Evolutionary conservation across 768 basidiomycete species (phyloP).

Genomic region (Ramaria sp.): DNA sequence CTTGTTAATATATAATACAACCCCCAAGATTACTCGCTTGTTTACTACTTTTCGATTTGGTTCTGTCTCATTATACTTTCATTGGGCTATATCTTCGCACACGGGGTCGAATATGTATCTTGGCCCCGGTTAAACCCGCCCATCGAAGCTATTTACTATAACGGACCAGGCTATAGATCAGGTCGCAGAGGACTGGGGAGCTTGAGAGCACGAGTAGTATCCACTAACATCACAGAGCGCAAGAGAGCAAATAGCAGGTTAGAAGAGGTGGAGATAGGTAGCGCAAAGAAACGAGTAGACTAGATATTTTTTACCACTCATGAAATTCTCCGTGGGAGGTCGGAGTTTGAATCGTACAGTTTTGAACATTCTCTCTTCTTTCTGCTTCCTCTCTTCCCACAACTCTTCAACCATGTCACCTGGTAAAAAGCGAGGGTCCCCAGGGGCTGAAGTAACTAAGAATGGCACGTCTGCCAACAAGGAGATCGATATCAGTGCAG

Average conservation of each 20-base stretch:
- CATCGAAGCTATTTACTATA: conserved; percentile 60
- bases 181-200: conserved; percentile 52
- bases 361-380: no score
- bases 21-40: conserved; percentile 66
- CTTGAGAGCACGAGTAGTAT: conserved; percentile 15
- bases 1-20: neutral
- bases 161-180: conserved; percentile 80
- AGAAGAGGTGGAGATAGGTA: conserved; percentile 76
- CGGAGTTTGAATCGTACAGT: neutral
- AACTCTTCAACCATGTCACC: conserved; percentile 2
- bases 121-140: conserved; percentile 86
- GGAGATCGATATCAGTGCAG: conserved; percentile 57
- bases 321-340: neutral
- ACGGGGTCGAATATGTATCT: conserved; percentile 90
- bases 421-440: conserved; percentile 59
- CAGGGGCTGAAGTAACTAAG: conserved; percentile 71
- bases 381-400: neutral
- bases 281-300: conserved; percentile 62
- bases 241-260: conserved; percentile 26
- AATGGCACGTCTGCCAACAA: conserved; percentile 35
- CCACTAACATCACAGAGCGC: conserved; percentile 22
- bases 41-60: conserved; percentile 82
- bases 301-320: conserved; percentile 17
- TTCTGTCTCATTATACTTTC: conserved; percentile 50
- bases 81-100: conserved; percentile 60